A percentile compares a stretch with the other conserved stretches of the same genome.
Conservation (phyloP, 2,329 filamentous ascomycete genomes). For the Aspergillus japonicus region DNA sequence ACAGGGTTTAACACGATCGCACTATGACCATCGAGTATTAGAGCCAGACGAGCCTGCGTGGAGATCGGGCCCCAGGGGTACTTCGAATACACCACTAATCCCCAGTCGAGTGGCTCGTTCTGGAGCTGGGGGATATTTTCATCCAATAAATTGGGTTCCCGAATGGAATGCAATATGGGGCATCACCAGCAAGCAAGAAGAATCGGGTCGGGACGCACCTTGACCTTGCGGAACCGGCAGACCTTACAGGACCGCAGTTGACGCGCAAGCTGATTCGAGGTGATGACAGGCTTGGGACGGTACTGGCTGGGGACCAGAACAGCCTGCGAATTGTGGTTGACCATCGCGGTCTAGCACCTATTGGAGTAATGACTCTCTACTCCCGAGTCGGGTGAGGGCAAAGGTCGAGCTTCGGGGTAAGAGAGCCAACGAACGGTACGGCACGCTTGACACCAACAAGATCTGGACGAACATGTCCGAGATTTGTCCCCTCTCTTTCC, state of each 20-base stretch:
- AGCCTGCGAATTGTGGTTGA: constrained; percentile 23
- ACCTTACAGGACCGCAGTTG: constrained; percentile 41
- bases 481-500: constrained; percentile 25
- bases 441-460: constrained; percentile 29
- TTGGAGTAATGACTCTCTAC: neutral
- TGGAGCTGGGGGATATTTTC: neutral
- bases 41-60: neutral
- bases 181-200: neutral
- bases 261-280: constrained; percentile 22
- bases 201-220: constrained; percentile 28
- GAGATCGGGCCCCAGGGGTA: neutral
- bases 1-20: constrained; percentile 40
- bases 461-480: constrained; percentile 32
- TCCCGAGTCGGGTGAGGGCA: neutral
- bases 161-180: neutral
- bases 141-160: neutral
- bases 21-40: constrained; percentile 25
- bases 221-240: constrained; percentile 40
- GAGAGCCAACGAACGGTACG: constrained; percentile 27
- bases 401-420: constrained; percentile 13
- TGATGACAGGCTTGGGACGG: constrained; percentile 21
- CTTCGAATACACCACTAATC: neutral
- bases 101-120: neutral
- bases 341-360: constrained; percentile 19
- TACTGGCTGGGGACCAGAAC: constrained; percentile 12